A percentile compares a stretch with the other conserved stretches of the same genome.
These are phyloP conservation scores for Cutaneotrichosporon curvatum DNA, from an alignment of 1,284 basidiomycete genomes.

Conservation along the genomic window DNA sequence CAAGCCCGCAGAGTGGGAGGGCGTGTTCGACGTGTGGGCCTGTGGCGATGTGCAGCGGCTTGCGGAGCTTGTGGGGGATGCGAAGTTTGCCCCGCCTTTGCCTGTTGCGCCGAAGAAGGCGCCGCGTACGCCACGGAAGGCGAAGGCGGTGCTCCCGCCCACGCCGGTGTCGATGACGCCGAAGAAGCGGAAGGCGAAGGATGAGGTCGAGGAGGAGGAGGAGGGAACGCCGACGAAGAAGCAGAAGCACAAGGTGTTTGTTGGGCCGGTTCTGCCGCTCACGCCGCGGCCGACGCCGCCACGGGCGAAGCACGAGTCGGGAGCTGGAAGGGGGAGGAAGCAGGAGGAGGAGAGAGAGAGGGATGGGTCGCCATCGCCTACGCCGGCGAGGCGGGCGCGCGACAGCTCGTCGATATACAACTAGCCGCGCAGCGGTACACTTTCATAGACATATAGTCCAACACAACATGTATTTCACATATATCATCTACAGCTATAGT, in stretches of 20 bases:
- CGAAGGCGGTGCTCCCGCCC: not conserved
- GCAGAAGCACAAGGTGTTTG: not conserved
- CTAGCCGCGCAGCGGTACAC: too few species aligned
- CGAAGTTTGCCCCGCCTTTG: conserved; percentile 5
- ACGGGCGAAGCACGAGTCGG: not conserved
- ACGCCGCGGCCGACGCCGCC: conserved; percentile 11
- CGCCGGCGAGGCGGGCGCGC: too few species aligned
- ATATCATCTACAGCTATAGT: too few species aligned
- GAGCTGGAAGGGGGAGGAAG: too few species aligned
- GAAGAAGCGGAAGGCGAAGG: conserved; percentile 5
- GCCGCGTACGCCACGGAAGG: conserved; percentile 1
- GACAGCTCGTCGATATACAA: too few species aligned
- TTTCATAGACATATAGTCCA: too few species aligned
- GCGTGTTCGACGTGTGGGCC: conserved; percentile 84
- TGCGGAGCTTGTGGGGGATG: conserved; percentile 45
- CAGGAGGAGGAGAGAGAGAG: too few species aligned
- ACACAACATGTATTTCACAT: too few species aligned
- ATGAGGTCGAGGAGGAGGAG: not conserved
- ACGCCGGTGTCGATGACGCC: not conserved
- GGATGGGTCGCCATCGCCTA: too few species aligned
- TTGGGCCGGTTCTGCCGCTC: not conserved
- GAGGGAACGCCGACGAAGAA: conserved; percentile 2
- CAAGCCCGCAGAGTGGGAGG: conserved; percentile 78
- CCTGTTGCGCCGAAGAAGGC: conserved; percentile 1
- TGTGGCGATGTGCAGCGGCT: conserved; percentile 81